Base-by-base conservation (phyloP, 148 eudicot genomes). In the Amaranthus hypochondriacus region DNA sequence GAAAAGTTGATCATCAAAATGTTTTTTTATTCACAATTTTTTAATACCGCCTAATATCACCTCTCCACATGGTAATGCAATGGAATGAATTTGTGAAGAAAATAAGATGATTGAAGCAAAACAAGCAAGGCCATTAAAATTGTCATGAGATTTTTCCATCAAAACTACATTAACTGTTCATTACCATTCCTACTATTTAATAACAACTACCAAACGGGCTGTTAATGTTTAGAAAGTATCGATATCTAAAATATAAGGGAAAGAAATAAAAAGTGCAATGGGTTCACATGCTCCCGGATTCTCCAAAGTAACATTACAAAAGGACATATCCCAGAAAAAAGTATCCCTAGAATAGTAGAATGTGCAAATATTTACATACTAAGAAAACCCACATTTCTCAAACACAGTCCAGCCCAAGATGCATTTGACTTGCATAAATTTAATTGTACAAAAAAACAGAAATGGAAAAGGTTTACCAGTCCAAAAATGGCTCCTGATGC, bases 401-500 rank as follows among this genome's bases (percentile, higher is more conserved):
- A 6, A 57, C 4, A 48, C 13, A 46, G 4, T 18, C 57, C 28
- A 6, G 66, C 57, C 42, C 14, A 61, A 61, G 18, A 39, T 21
- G 57, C 67, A 58, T 28, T 61, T 61, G 39, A 61, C 56, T 6
- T 53, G 2, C 39, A 13, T 9, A 48, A 63, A 70, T 3, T 48
- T 28, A 28, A 28, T 28, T 28, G 39, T 28, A 28, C 15, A 9
- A 53, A 62, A 59, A 56, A 64, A 15, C 21, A 64, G 28, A 56
- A 73, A n/a, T 9, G 39, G 49, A 6, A 67, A 69, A 12, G 76
- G 84, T 86, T 28, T 82, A 90, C 96, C 82, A 90, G 77, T 83
- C 97, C 97, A 77, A 92, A 92, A 70, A 90, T 90, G 67, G 96
- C 97, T 66, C 97, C 97, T 21, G 96, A 92, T 59, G 97, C 97